Evolutionary conservation across 106 monocot species (phyloP), one percentile per base, ranked within the genome.

Genomic region (Amphibolis antarctica): DNA sequence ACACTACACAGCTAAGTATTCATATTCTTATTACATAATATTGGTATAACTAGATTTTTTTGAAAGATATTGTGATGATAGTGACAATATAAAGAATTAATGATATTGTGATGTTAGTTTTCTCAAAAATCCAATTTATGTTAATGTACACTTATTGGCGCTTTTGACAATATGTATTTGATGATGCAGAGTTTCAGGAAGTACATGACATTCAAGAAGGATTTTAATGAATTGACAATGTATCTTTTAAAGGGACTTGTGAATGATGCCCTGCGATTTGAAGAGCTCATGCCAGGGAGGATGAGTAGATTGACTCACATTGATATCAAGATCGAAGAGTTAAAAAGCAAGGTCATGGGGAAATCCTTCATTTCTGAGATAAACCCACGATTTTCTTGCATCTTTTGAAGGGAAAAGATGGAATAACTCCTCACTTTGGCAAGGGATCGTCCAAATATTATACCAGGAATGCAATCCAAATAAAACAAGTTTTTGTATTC

Each of bases 131-230:
- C 36, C 7, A n/a, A 36, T 36, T 36, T 36, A 36, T 36, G 36
- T 7, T 36, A 36, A 4, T 36, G 36, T 3, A 42, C 42, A 20
- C 26, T 68, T 51, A 28, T 17, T 10, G 51, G 22, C 2, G 12
- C 18, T 51, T 51, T n/a, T 49, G 44, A 44, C 24, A 30, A 12
- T 10, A 70, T 21, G 15, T 28, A 45, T 24, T 17, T 58, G 25
- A 44, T 45, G n/a, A 10, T 63, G 59, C 84, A 98, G 96, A 90
- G 74, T 62, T 98, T 91, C 46, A 84, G 64, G 78, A 90, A 85
- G 53, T 98, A 98, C 75, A 82, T 98, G 78, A 90, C 96, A 26
- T 98, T 69, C 76, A 98, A 98, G 80, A 98, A 82, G 71, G 90
- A 98, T 71, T 86, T 61, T 78, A 98, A 87, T 44, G 87, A 98